phyloP scores from a whole-genome alignment of 352 stramenopile genomes.

The Phytopythium sindhum region DNA sequence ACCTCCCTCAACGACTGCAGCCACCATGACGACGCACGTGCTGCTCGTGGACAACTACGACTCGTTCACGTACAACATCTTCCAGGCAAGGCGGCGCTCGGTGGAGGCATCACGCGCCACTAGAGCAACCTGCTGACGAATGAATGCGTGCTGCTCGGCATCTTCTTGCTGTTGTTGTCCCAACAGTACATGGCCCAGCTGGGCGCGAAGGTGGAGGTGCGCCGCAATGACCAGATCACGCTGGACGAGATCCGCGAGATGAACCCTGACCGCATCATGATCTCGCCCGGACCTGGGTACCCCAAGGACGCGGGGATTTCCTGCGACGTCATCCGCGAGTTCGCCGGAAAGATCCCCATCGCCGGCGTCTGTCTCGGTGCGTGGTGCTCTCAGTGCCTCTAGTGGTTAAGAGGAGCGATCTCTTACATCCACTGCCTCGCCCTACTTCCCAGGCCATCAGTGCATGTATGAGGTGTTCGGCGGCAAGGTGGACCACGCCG shows the following conservation, averaged over 20 bases:
- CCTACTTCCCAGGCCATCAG: conserved; percentile 44
- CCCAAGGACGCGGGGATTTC: conserved; percentile 81
- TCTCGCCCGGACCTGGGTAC: conserved; percentile 81
- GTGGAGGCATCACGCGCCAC: neutral
- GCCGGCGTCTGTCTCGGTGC: conserved; percentile 74
- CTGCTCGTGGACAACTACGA: conserved; percentile 90
- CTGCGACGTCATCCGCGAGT: conserved; percentile 79
- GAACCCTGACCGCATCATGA: conserved; percentile 83
- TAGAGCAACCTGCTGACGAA: too few species aligned
- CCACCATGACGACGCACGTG: conserved; percentile 56
- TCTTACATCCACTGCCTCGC: neutral
- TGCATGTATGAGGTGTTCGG: conserved; percentile 89
- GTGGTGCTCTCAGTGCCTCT: neutral
- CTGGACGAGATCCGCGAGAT: conserved; percentile 73
- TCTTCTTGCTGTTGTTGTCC: neutral
- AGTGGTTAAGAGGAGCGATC: neutral
- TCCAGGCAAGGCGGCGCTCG: conserved; percentile 41
- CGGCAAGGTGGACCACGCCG: conserved; percentile 77
- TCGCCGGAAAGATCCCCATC: conserved; percentile 81
- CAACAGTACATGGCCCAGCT: conserved; percentile 82
- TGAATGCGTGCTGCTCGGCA: neutral
- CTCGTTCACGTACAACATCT: conserved; percentile 91
- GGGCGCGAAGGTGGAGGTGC: conserved; percentile 73
- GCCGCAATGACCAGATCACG: conserved; percentile 83
- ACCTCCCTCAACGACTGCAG: neutral